Base-by-base conservation (phyloP, 2,329 filamentous ascomycete genomes). In the Sordariomycetes sp. region DNA sequence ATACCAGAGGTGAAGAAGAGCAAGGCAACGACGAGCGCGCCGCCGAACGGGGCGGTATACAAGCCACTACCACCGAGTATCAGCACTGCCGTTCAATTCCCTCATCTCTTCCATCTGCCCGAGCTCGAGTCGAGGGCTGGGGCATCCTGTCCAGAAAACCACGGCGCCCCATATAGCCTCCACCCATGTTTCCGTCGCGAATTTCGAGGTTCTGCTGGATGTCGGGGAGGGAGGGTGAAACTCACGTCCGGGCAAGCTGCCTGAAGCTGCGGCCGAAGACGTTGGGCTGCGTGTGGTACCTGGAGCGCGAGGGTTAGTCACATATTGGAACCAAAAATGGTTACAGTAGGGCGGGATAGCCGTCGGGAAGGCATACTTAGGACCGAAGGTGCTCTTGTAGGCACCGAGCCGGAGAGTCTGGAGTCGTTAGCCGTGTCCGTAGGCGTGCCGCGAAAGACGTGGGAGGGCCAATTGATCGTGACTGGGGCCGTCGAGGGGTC, bases 371-470 rank as follows among this genome's bases (percentile, higher is more conserved):
- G 69, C 70, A 73, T 81, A 87, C 84, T 85, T 86, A 57, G 84
- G 84, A 69, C 82, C 83, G 70, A 82, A 85, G 64, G 78, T 74
- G 74, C 81, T 86, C 74, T 79, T 79, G 78, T 84, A 86, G 62
- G 70, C 65, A 61, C 71, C 67, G 68, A 71, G 74, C 69, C 73
- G 64, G 67, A 74, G 73, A 70, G 75, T 75, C 79, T 82, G 16
- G 65, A 52, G 48, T 16, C 16, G 55, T 57, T 53, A 57, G 55
- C 48, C 32, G 34, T 14, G 32, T 12, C 28, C 28, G 52, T n/a
- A 34, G 40, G 53, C 53, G 16, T 5, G n/a, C 18, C 34, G 25
- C 20, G 43, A 18, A 16, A 40, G 14, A 7, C 40, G 3, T 4
- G 40, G 28, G 40, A 28, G 37, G 24, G 37, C 35, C 54, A 55